Evolutionary conservation across 2,329 filamentous ascomycete genomes (phyloP).

Genomic region (Lachnellula cervina): DNA sequence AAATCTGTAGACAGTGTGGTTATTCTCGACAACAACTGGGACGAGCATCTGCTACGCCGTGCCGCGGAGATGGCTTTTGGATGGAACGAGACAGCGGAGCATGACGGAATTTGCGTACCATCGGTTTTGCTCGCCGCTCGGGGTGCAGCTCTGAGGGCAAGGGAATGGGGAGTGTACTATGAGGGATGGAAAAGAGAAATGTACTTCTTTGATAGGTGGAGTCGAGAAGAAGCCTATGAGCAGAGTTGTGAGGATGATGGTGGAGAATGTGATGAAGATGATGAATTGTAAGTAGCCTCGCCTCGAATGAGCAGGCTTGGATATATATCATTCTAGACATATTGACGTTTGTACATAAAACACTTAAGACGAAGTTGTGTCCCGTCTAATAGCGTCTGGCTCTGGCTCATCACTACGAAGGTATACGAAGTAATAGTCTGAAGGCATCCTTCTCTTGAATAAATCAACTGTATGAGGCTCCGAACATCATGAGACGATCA

Average conservation of each 20-base stretch:
- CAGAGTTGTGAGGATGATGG: slow-evolving; percentile 32
- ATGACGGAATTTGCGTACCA: not conserved
- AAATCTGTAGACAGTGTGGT: slow-evolving; percentile 1
- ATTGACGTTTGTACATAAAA: too few species aligned
- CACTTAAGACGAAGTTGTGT: too few species aligned
- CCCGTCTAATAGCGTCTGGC: too few species aligned
- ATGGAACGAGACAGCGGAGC: not conserved
- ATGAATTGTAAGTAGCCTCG: not conserved
- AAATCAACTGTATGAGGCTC: too few species aligned
- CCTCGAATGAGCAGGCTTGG: too few species aligned
- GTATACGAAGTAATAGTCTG: too few species aligned
- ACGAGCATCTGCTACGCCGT: not conserved
- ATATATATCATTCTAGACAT: too few species aligned
- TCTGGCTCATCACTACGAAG: too few species aligned
- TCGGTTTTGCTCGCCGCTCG: slow-evolving; percentile 4
- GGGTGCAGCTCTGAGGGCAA: slow-evolving; percentile 9
- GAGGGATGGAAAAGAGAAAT: not conserved
- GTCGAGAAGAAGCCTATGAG: slow-evolving; percentile 38
- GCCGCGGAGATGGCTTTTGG: slow-evolving; percentile 2
- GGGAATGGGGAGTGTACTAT: slow-evolving; percentile 5
- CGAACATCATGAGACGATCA: too few species aligned
- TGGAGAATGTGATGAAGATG: not conserved
- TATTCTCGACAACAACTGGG: slow-evolving; percentile 3
- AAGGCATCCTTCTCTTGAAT: too few species aligned
- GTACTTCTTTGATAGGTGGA: not conserved